Evolutionary conservation across 202 grass and related monocot genomes (phyloP), one percentile per base, ranked within the genome.

Genomic region (Panicum hallii): DNA sequence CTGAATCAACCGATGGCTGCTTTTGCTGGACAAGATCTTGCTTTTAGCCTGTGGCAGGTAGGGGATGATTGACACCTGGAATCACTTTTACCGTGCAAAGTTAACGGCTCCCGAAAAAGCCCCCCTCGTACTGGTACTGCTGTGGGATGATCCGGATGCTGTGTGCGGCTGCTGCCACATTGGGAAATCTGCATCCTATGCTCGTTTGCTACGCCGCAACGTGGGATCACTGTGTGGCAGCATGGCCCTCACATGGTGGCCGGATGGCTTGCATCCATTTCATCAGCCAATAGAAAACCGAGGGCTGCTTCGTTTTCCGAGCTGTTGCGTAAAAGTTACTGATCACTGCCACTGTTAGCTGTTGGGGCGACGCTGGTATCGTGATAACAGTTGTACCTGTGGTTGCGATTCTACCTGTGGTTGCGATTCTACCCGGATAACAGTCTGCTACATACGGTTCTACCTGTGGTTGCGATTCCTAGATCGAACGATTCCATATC

Each of bases 61-160:
- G 55, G 67, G 55, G 75, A 80, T 80, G 52, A 74, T 63, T 84
- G 89, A 80, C 80, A 87, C 69, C 70, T 80, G 84, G 74, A 80
- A 87, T 63, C 80, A 84, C 80, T 42, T 48, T 63, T 78, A 50
- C 30, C 47, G 0, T 17, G 16, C 17, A 74, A 74, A 86, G 43
- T 36, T 54, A 26, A 40, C 58, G 3, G 34, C 5, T 74, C 74
- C 43, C 10, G 0, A 49, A 46, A 90, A 90, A 75, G 52, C 67
- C 34, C 38, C 38, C 20, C 17, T 64, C 64, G 53, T 57, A 41
- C 81, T 11, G 12, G 61, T 48, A 41, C 74, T 79, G 36, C 36
- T 38, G 61, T 48, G 79, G 17, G 67, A 36, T 67, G 83, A 79
- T 53, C 72, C 60, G 42, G 1, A 5, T 28, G 52, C 7, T 16